Evolutionary conservation across 1,139 yeast species (phyloP).

Genomic region (Yamadazyma jaroonii): DNA sequence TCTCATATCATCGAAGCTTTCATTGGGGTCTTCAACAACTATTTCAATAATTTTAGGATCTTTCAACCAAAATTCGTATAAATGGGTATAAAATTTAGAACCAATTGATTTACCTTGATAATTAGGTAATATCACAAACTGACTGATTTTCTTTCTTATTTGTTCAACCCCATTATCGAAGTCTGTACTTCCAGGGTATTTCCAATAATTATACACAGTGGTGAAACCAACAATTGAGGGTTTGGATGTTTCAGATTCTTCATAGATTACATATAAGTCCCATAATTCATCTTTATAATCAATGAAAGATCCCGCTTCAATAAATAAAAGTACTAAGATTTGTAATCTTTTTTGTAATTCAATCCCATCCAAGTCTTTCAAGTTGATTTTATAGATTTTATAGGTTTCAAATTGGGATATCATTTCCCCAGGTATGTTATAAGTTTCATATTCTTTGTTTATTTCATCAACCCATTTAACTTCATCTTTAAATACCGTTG

Average conservation of each 20-base stretch:
- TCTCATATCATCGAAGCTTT: conserved; percentile 85
- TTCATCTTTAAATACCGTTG: conserved; percentile 62
- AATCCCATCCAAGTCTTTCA: conserved; percentile 38
- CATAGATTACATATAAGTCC: conserved; percentile 59
- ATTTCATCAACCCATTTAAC: conserved; percentile 59
- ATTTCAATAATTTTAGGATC: conserved; percentile 63
- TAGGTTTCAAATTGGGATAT: conserved; percentile 33
- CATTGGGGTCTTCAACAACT: conserved; percentile 94
- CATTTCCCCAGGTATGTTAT: conserved; percentile 48
- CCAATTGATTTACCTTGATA: conserved; percentile 75
- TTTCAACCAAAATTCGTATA: conserved; percentile 53
- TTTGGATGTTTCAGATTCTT: conserved; percentile 15
- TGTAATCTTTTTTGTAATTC: conserved; percentile 71
- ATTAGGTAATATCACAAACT: conserved; percentile 80
- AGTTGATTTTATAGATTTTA: conserved; percentile 38
- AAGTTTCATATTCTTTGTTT: conserved; percentile 43
- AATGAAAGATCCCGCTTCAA: conserved; percentile 92
- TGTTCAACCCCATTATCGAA: conserved; percentile 51
- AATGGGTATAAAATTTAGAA: conserved; percentile 53
- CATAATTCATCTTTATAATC: conserved; percentile 74
- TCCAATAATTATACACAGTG: conserved; percentile 85
- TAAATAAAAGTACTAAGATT: conserved; percentile 74
- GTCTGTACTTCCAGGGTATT: conserved; percentile 53
- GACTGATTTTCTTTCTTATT: conserved; percentile 77
- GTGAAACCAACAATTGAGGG: conserved; percentile 66